Conservation (phyloP, 768 basidiomycete genomes). For the Tricholoma saponaceum region DNA sequence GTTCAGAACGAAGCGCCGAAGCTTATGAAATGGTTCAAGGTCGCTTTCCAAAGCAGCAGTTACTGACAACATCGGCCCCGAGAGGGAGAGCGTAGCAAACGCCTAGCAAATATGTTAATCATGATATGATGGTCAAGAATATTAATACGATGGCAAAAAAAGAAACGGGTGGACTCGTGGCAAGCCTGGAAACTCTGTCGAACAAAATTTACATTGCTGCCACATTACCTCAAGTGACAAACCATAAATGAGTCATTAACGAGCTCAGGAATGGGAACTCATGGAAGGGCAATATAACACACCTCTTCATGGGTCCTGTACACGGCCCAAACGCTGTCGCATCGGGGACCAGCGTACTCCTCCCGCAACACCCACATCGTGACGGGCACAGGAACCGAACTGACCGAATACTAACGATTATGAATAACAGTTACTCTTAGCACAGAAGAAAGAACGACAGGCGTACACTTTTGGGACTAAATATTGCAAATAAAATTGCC, state of each 20-base stretch:
- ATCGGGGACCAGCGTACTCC: slow-evolving; percentile 18
- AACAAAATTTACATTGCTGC: too few species aligned
- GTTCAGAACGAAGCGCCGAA: slow-evolving; percentile 37
- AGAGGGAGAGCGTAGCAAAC: slow-evolving; percentile 47
- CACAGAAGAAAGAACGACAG: slow-evolving; percentile 15
- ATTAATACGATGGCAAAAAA: not conserved
- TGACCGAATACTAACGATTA: slow-evolving; percentile 13
- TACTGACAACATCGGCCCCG: slow-evolving; percentile 42
- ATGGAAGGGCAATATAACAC: slow-evolving; percentile 19
- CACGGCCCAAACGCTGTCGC: slow-evolving; percentile 48
- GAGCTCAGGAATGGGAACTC: too few species aligned
- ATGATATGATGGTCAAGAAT: slow-evolving; percentile 3
- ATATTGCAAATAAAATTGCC: slow-evolving; percentile 32
- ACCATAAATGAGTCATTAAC: too few species aligned
- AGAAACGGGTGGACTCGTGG: not conserved
- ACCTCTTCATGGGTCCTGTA: slow-evolving; percentile 63
- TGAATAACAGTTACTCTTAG: slow-evolving; percentile 7
- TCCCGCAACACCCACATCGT: slow-evolving; percentile 49
- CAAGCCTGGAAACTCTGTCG: too few species aligned
- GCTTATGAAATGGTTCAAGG: slow-evolving; percentile 56
- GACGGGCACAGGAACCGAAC: slow-evolving; percentile 30
- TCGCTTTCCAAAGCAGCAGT: slow-evolving; percentile 59
- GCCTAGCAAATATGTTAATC: slow-evolving; percentile 38
- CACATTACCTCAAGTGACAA: too few species aligned
- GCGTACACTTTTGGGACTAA: slow-evolving; percentile 34